Conservation (phyloP, 352 stramenopile genomes). For the Phytopythium boreale region DNA sequence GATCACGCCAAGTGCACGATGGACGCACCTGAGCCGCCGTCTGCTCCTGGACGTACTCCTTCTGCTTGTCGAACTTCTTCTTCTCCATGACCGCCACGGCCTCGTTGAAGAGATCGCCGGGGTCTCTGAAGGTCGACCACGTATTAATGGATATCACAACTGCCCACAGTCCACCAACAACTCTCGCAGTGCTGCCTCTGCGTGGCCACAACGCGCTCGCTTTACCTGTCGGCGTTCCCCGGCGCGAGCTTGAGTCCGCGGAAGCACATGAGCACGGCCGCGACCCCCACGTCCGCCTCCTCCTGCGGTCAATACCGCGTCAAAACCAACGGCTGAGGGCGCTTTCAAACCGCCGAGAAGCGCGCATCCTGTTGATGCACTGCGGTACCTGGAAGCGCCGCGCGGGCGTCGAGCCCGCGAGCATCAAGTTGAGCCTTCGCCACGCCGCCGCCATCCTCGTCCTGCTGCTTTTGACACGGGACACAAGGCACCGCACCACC, state of each 20-base stretch:
- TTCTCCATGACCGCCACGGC: constrained; percentile 64
- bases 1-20: background rate
- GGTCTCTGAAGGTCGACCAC: constrained; percentile 33
- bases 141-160: background rate
- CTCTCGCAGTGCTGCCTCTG: background rate
- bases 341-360: background rate
- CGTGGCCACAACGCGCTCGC: background rate
- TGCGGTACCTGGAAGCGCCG: constrained; percentile 68
- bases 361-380: background rate
- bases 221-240: constrained; percentile 48
- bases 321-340: constrained; percentile 1
- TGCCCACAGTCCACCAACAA: background rate
- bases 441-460: constrained; percentile 59
- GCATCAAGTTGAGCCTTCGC: constrained; percentile 73
- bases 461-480: background rate
- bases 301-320: constrained; percentile 37
- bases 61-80: constrained; percentile 83
- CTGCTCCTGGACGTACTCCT: constrained; percentile 63
- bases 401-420: constrained; percentile 73
- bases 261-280: constrained; percentile 77
- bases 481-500: background rate
- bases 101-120: constrained; percentile 70
- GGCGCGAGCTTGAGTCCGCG: constrained; percentile 53
- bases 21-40: constrained; percentile 48
- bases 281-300: constrained; percentile 75